Evolutionary conservation across 2,329 filamentous ascomycete genomes (phyloP), one percentile per base, ranked within the genome.

Genomic region (Neonectria ditissima): DNA sequence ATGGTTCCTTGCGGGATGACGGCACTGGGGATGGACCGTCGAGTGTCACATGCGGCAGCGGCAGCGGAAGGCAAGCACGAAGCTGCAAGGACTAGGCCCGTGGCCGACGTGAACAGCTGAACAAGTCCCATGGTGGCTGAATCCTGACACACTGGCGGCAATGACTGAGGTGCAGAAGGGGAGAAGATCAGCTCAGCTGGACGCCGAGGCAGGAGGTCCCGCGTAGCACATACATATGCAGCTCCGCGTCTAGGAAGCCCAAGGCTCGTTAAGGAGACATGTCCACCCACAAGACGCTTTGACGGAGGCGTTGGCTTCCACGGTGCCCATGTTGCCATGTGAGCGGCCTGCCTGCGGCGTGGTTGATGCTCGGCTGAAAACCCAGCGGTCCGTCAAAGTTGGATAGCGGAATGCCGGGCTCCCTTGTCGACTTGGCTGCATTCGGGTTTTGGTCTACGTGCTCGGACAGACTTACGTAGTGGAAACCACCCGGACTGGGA

Each of bases 1-100:
- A 81, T 68, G 2, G 64, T 69, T 18, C 75, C 78, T 55, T 79
- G 76, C 6, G 71, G 64, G 14, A 74, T 66, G 32, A 62, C 48
- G 34, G 60, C 65, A 9, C 37, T 62, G 13, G 70, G 70, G 5
- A 56, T 20, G n/a, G 50, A 20, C 20, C 48, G 24, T 4, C 30
- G 6, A 26, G 8, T 44, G 24, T 13, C 13, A 24, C 55, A 45
- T 9, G 11, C 48, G 3, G 57, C 50, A 13, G 58, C 48, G n/a
- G 54, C 34, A 8, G 41, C 50, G 24, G 55, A 43, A 13, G 41
- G 16, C 20, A 69, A 34, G 50, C 43, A 70, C n/a, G 67, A 62
- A 18, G 65, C 62, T 24, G 65, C 69, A 28, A 71, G 58, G 55
- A 57, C 61, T 26, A 71, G 59, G 51, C 69, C 60, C 18, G 67